phyloP scores from a whole-genome alignment of 2,329 filamentous ascomycete genomes.

The Xylariaceae sp. region DNA sequence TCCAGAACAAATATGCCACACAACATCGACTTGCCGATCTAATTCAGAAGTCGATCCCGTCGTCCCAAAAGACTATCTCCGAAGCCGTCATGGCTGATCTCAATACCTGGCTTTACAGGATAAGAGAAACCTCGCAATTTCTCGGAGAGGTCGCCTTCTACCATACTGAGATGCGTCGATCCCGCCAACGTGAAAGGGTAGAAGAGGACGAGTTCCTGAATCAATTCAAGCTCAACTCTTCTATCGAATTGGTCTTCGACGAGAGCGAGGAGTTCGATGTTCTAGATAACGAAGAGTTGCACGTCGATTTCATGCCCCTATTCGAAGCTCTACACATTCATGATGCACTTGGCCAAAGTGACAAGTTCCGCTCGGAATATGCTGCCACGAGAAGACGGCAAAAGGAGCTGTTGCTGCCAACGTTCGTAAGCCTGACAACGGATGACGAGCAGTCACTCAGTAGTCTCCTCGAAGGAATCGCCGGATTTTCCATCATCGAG shows the following conservation, averaged over 20 bases:
- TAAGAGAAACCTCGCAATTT: conserved; percentile 93
- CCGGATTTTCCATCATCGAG: conserved; percentile 95
- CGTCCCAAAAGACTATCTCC: conserved; percentile 87
- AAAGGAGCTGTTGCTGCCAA: conserved; percentile 83
- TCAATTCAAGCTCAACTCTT: conserved; percentile 89
- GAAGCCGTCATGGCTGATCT: conserved; percentile 96
- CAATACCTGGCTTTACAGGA: conserved; percentile 93
- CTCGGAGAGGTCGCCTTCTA: conserved; percentile 95
- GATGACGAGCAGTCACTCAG: conserved; percentile 86
- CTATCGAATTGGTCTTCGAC: conserved; percentile 91
- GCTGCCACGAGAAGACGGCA: conserved; percentile 85
- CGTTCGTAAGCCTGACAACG: conserved; percentile 68
- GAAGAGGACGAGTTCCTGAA: conserved; percentile 70
- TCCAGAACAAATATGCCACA: conserved; percentile 79
- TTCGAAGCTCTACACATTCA: conserved; percentile 97
- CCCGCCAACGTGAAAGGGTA: conserved; percentile 76
- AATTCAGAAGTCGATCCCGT: conserved; percentile 92
- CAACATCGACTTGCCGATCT: conserved; percentile 93
- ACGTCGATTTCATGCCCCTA: conserved; percentile 89
- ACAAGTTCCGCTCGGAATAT: conserved; percentile 88
- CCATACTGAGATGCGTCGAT: conserved; percentile 83
- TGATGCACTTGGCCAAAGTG: conserved; percentile 85
- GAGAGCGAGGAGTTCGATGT: conserved; percentile 95
- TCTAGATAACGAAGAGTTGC: conserved; percentile 88
- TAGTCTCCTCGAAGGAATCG: conserved; percentile 86